Conservation (phyloP, 2,329 filamentous ascomycete genomes). For the Paramyrothecium roridum region DNA sequence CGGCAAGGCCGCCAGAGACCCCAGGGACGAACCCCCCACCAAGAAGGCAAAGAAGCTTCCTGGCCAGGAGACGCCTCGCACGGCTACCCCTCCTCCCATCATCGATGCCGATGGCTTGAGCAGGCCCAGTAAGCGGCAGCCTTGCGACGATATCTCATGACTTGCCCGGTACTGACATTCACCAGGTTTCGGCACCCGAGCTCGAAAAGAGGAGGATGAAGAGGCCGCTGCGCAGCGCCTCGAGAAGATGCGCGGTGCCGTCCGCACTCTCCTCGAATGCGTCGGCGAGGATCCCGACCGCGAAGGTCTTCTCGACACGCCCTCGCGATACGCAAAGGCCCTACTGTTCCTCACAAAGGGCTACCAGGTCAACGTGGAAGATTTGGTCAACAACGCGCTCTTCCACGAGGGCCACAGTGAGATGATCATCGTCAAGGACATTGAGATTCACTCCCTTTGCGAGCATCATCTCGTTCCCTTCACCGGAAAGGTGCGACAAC, state of each 20-base stretch:
- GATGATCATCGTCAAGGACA: slow-evolving; percentile 96
- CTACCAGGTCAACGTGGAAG: slow-evolving; percentile 89
- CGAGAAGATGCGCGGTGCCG: slow-evolving; percentile 57
- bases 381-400: slow-evolving; percentile 89
- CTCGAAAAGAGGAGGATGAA: slow-evolving; percentile 54
- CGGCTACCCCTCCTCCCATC: slow-evolving; percentile 46
- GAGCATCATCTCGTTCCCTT: slow-evolving; percentile 98
- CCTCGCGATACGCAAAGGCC: slow-evolving; percentile 88
- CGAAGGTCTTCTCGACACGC: slow-evolving; percentile 64
- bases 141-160: neutral
- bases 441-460: slow-evolving; percentile 90
- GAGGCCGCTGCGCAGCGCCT: slow-evolving; percentile 44
- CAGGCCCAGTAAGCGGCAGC: slow-evolving; percentile 45
- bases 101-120: slow-evolving; percentile 62
- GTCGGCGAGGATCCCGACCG: slow-evolving; percentile 66
- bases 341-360: slow-evolving; percentile 95
- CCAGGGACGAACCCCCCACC: slow-evolving; percentile 48
- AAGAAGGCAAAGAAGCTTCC: slow-evolving; percentile 25
- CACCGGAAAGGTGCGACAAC: slow-evolving; percentile 73
- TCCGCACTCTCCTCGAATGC: slow-evolving; percentile 65
- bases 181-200: slow-evolving; percentile 60
- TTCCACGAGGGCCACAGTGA: slow-evolving; percentile 98
- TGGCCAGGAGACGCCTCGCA: neutral
- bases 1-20: slow-evolving; percentile 60
- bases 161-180: neutral